Evolutionary conservation across 2,329 filamentous ascomycete species (phyloP), one percentile per base, ranked within the genome.

Genomic region (Pseudocercospora fuligena): DNA sequence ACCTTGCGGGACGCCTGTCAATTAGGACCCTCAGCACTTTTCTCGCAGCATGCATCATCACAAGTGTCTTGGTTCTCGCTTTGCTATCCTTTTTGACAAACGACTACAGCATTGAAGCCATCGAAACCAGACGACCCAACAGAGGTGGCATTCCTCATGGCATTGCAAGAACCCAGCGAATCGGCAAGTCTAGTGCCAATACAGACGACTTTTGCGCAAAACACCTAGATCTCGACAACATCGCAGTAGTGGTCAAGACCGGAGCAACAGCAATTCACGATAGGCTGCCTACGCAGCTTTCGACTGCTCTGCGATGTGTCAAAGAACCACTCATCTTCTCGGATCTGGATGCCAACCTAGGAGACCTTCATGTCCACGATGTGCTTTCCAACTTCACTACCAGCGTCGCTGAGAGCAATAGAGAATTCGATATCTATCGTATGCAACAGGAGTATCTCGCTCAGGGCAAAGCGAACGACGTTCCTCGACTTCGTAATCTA

Each of bases 241-340:
- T 88, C 61, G 83, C 87, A 68, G 80, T 88, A 27, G 77, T 87
- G 12, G 75, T 88, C 63, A 85, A 85, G 72, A 88, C 86, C 1
- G 86, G 85, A 61, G 85, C 86, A 12, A 85, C 84, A 12, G 85
- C 87, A 69, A 80, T 83, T 2, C 75, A 79, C 61, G 79, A 82
- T 16, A 86, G 85, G 72, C 79, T 88, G 2, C 84, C 85, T 1
- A 75, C 82, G 3, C 85, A 86, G 69, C 82, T 87, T 67, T 21
- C 33, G n/a, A 86, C 82, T 66, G 82, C 85, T 43, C 84, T 85
- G 60, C 81, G 82, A 19, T 87, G 82, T 74, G 83, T 86, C 14
- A 56, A 70, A 14, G 72, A 76, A 60, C 74, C 84, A n/a, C 75
- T 85, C 21, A 75, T 86, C 64, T 80, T 84, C 68, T 85, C 84